Evolutionary conservation across 1,284 basidiomycete species (phyloP).

Genomic region (Trametes versicolor): DNA sequence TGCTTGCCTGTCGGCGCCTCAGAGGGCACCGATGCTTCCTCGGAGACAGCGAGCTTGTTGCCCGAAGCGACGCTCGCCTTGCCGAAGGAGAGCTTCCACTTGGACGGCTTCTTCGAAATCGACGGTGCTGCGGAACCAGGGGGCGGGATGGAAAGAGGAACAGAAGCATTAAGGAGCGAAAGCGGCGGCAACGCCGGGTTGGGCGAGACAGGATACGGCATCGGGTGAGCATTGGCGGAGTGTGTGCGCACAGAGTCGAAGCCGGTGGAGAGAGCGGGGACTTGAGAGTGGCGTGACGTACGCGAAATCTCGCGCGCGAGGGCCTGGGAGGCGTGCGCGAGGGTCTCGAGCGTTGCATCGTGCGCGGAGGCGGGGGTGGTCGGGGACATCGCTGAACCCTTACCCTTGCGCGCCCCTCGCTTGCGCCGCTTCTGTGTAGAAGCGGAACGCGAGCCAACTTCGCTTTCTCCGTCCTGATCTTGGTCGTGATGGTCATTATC

Average conservation of each 20-base stretch:
- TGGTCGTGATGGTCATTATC: slow-evolving; percentile 45
- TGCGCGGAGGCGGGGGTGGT: slow-evolving; percentile 40
- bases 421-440: slow-evolving; percentile 82
- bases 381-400: slow-evolving; percentile 51
- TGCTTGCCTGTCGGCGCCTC: slow-evolving; percentile 38
- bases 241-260: slow-evolving; percentile 18
- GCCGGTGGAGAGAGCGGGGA: slow-evolving; percentile 27
- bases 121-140: slow-evolving; percentile 40
- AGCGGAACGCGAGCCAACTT: slow-evolving; percentile 58
- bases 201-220: slow-evolving; percentile 28
- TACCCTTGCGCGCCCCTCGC: slow-evolving; percentile 79
- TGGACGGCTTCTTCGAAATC: slow-evolving; percentile 78
- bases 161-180: slow-evolving; percentile 37
- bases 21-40: slow-evolving; percentile 48
- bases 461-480: slow-evolving; percentile 48
- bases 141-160: slow-evolving; percentile 30
- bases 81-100: slow-evolving; percentile 82
- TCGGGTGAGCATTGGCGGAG: slow-evolving; percentile 14
- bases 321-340: slow-evolving; percentile 83
- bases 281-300: slow-evolving; percentile 47
- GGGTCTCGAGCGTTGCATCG: slow-evolving; percentile 70
- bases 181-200: slow-evolving; percentile 30
- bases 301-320: slow-evolving; percentile 86
- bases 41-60: slow-evolving; percentile 50
- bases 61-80: slow-evolving; percentile 49